These are phyloP conservation scores for Zangia roseola DNA, from an alignment of 768 basidiomycete species.

Conservation along the genomic window DNA sequence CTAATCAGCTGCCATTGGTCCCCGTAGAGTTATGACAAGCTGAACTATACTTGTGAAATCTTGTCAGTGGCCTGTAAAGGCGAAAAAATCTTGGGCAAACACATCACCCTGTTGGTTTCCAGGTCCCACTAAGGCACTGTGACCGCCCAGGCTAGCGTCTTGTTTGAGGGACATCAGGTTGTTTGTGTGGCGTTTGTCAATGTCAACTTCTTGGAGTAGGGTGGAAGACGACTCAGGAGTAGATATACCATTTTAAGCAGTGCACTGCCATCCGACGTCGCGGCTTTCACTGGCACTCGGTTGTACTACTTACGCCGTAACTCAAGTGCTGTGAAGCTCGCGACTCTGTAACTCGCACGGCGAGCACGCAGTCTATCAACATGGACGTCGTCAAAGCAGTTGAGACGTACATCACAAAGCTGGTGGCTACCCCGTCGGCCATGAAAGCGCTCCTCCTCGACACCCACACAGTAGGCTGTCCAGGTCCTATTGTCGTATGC, in stretches of 20 bases:
- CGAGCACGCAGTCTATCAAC: not conserved
- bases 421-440: constrained; percentile 78
- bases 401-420: constrained; percentile 87
- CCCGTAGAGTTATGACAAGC: too few species aligned
- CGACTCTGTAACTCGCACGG: not conserved
- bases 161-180: too few species aligned
- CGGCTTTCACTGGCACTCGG: too few species aligned
- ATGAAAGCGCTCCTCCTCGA: constrained; percentile 98
- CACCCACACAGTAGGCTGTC: constrained; percentile 75
- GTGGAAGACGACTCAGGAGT: not conserved
- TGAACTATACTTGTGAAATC: too few species aligned
- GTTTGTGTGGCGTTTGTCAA: not conserved
- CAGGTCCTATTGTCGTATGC: not conserved
- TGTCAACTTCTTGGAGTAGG: not conserved
- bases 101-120: too few species aligned
- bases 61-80: too few species aligned
- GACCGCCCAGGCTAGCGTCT: too few species aligned
- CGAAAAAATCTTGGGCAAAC: too few species aligned
- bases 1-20: too few species aligned
- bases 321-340: not conserved
- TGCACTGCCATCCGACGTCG: too few species aligned
- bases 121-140: too few species aligned
- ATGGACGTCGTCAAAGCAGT: constrained; percentile 98
- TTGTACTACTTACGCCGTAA: too few species aligned
- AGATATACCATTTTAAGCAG: constrained; percentile 1